A percentile compares a stretch with the other conserved stretches of the same genome.
Conservation (phyloP, 2,329 filamentous ascomycete species). For the Acephala macrosclerotiorum region DNA sequence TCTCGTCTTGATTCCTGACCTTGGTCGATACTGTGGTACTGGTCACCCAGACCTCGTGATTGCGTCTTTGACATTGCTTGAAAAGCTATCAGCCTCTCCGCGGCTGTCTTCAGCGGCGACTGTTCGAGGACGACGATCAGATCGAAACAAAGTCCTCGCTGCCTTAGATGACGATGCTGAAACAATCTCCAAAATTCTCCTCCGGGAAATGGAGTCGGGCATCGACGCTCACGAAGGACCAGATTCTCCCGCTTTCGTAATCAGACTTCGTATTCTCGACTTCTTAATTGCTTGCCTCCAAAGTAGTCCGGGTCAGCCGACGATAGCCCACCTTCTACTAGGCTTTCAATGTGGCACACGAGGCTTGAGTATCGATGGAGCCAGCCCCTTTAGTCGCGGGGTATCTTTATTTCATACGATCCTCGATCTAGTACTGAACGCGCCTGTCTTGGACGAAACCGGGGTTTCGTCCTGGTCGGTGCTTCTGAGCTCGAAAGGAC, state of each 20-base stretch:
- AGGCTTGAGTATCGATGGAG: slow-evolving; percentile 70
- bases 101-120: slow-evolving; percentile 52
- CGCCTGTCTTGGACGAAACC: slow-evolving; percentile 64
- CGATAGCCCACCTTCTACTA: slow-evolving; percentile 87
- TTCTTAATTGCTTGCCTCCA: slow-evolving; percentile 84
- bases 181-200: slow-evolving; percentile 77
- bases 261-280: slow-evolving; percentile 84
- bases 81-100: slow-evolving; percentile 84
- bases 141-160: slow-evolving; percentile 85
- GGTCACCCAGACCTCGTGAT: slow-evolving; percentile 83
- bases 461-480: slow-evolving; percentile 72
- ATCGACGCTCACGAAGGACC: slow-evolving; percentile 78
- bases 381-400: slow-evolving; percentile 74
- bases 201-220: slow-evolving; percentile 69
- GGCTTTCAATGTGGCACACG: slow-evolving; percentile 83
- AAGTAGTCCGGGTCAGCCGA: slow-evolving; percentile 78
- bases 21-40: slow-evolving; percentile 87
- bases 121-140: slow-evolving; percentile 41
- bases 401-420: slow-evolving; percentile 86
- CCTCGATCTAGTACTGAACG: slow-evolving; percentile 72
- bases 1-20: slow-evolving; percentile 77
- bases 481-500: slow-evolving; percentile 70
- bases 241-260: slow-evolving; percentile 75
- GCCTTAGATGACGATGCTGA: slow-evolving; percentile 86
- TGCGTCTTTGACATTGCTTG: slow-evolving; percentile 80